Percentiles rank a stretch among this genome's conserved stretches.
phyloP scores from a whole-genome alignment of 2,329 filamentous ascomycete species.

The Claviceps pusilla region DNA sequence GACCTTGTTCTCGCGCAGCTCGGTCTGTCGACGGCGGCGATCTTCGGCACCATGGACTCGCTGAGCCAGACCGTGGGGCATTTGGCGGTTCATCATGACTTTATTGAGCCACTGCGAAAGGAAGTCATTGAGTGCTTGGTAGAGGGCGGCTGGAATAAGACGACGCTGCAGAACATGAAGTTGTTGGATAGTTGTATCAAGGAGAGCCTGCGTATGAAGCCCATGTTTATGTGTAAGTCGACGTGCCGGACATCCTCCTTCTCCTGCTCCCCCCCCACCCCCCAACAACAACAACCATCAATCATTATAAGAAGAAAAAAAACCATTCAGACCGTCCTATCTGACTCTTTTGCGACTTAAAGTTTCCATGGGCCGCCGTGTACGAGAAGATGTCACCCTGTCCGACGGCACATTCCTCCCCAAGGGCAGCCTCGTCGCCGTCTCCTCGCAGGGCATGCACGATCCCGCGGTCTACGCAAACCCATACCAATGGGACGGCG shows the following conservation, averaged over 20 bases:
- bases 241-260: no score
- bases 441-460: constrained; percentile 1
- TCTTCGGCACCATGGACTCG: constrained; percentile 34
- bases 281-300: no score
- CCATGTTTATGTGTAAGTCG: constrained; percentile 19
- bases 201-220: constrained; percentile 30
- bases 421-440: constrained; percentile 1
- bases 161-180: constrained; percentile 18
- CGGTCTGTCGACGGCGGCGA: constrained; percentile 28
- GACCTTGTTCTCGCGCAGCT: constrained; percentile 9
- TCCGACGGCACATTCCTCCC: constrained; percentile 5
- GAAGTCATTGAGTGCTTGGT: constrained; percentile 17
- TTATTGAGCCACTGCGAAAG: constrained; percentile 23
- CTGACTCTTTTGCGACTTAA: not conserved
- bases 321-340: not conserved
- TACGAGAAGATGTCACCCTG: constrained; percentile 3
- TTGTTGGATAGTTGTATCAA: constrained; percentile 32
- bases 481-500: constrained; percentile 25
- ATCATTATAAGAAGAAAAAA: not conserved
- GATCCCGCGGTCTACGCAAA: not conserved
- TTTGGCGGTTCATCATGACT: constrained; percentile 25
- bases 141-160: constrained; percentile 3
- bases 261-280: no score
- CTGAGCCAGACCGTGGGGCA: constrained; percentile 6
- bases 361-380: constrained; percentile 4